Evolutionary conservation across 352 stramenopile species (phyloP), one percentile per base, ranked within the genome.

Genomic region (Globisporangium ultimum): DNA sequence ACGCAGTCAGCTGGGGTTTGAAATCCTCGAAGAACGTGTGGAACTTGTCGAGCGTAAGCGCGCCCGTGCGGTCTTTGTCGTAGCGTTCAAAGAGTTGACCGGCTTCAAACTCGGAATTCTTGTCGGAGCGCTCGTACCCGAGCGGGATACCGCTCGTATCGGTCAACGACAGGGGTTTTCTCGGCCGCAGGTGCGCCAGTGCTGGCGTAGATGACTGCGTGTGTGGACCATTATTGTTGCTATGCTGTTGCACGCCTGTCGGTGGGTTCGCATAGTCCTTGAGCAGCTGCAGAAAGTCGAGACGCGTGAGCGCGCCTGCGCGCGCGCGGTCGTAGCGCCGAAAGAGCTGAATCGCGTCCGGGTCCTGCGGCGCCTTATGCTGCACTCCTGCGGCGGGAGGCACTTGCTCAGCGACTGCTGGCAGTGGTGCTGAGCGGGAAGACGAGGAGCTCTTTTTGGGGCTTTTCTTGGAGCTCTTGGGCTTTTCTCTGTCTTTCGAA

Each of bases 91-190:
- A 94, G 17, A 94, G 68, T 63, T 94, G 84, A 1, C 84, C 82
- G 41, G 84, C 84, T 47, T 94, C 84, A 60, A 94, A 94, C 63
- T 94, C 84, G 12, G 80, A 89, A 67, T 94, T 94, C 43, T 68
- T 71, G 12, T 82, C 74, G 28, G 82, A 75, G 28, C 82, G 81
- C 55, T 84, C 78, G 53, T 84, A 94, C 4, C 84, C 84, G 12
- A 94, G 58, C 32, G 84, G 84, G 14, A 89, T 82, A 13, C 82
- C 82, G 21, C 53, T 76, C 4, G 71, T 73, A 45, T 92, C 82
- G 0, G 78, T 90, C 5, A 94, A 68, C 5, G 84, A 82, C 36
- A 91, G 55, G 3, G 80, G 74, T 41, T 63, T 63, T 10, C 78
- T 70, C 2, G 61, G 51, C 11, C 43, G 53, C 13, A n/a, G 60